A percentile compares a stretch with the other conserved stretches of the same genome.
Evolutionary conservation across 495 filamentous ascomycete genomes (phyloP).

Genomic region (Trichoderma reesei): DNA sequence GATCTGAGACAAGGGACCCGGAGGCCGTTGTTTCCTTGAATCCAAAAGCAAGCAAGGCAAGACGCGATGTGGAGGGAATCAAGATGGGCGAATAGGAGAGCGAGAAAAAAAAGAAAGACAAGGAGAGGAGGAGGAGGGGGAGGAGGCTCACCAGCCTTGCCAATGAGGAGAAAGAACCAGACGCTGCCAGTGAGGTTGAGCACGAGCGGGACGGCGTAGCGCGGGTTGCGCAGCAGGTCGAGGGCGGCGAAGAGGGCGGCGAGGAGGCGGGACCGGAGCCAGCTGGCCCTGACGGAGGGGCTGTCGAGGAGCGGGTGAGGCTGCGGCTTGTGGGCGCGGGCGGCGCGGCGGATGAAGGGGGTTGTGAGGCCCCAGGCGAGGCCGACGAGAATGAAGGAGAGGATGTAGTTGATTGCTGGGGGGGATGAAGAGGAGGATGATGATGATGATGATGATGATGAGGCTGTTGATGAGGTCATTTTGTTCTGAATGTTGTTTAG

Average conservation of each 20-base stretch:
- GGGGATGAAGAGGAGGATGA: slow-evolving; percentile 22
- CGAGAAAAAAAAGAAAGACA: neutral
- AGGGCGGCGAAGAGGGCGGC: slow-evolving; percentile 59
- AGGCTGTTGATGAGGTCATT: neutral
- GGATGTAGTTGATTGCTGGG: slow-evolving; percentile 63
- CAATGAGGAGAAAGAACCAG: slow-evolving; percentile 96
- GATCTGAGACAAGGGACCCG: neutral
- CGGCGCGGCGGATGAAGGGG: slow-evolving; percentile 64
- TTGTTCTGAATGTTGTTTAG: neutral
- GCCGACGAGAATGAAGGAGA: slow-evolving; percentile 86
- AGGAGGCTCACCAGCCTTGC: slow-evolving; percentile 64
- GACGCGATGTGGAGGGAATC: too few species aligned
- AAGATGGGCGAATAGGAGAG: neutral
- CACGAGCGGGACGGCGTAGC: slow-evolving; percentile 75
- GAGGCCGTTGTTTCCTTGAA: neutral
- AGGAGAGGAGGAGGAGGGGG: neutral
- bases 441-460: neutral
- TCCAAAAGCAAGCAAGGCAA: too few species aligned
- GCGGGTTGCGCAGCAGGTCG: slow-evolving; percentile 69
- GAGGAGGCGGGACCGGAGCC: slow-evolving; percentile 44
- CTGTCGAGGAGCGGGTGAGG: slow-evolving; percentile 40
- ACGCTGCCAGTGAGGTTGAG: slow-evolving; percentile 90
- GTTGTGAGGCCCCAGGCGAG: slow-evolving; percentile 74
- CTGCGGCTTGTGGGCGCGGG: slow-evolving; percentile 45
- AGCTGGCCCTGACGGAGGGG: slow-evolving; percentile 31